Base-by-base conservation (phyloP, 257 asterid species). In the Solanum raphanifolium region DNA sequence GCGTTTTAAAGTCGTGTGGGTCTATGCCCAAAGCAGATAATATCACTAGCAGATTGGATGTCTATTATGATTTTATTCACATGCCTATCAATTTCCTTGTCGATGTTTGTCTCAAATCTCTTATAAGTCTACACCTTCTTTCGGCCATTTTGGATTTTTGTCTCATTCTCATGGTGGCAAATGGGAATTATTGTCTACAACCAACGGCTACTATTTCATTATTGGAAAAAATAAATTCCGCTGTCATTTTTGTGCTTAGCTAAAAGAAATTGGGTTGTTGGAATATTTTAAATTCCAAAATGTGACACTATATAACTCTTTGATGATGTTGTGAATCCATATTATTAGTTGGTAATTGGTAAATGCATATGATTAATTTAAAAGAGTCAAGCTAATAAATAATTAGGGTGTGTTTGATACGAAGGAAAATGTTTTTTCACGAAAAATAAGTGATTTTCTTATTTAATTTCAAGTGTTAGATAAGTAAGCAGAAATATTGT, bases 91-190 rank as follows among this genome's bases (percentile, higher is more conserved):
- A 73, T 73, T 34, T 73, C 89, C 76, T 71, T 89, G 91, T 89
- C 88, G 31, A 23, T 39, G 60, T 76, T 39, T 38, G 60, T n/a
- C 83, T 76, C 83, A 41, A 76, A 7, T 39, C 23, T 76, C 74
- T 87, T 81, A 27, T 74, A 72, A 88, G 91, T 87, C 90, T 31
- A 46, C 79, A 75, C 25, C 41, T 35, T 55, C 89, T 91, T 91
- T 88, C 90, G 91, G 91, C 76, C 86, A 32, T 88, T 71, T 58
- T 55, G 25, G 25, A 55, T 55, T 20, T 88, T 86, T 87, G 91
- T 91, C 91, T 76, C 86, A 7, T 83, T 18, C 13, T 39, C 82
- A 68, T 86, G n/a, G 72, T 88, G 88, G 87, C 58, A 31, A 72
- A 75, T 84, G 89, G 83, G 83, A 74, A 74, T 74, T 74, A 23